A percentile compares a stretch with the other conserved stretches of the same genome.
Conservation (phyloP, 768 basidiomycete species). For the Russula dissimulans region DNA sequence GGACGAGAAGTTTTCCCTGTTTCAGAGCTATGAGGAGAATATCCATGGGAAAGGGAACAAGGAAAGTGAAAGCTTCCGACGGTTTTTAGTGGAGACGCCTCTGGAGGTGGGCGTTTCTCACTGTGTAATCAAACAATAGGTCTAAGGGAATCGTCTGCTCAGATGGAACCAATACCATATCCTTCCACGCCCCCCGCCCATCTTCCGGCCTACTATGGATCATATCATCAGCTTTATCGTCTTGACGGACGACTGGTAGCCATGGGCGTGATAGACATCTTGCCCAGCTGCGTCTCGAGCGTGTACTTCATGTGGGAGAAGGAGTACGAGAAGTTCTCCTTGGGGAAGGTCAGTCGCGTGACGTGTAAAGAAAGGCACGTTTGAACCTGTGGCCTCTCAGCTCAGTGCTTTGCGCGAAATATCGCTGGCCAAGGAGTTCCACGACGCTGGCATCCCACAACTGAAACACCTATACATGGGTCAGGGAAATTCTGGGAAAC, state of each 20-base stretch:
- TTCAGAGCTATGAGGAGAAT: slow-evolving; percentile 61
- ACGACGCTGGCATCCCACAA: slow-evolving; percentile 50
- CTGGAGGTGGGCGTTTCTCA: slow-evolving; percentile 42
- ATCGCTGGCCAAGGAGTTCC: slow-evolving; percentile 65
- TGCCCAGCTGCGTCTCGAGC: slow-evolving; percentile 76
- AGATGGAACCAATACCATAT: slow-evolving; percentile 60
- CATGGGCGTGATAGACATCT: slow-evolving; percentile 81
- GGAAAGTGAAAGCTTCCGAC: slow-evolving; percentile 43
- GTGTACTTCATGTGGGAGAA: slow-evolving; percentile 89
- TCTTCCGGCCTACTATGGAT: slow-evolving; percentile 77
- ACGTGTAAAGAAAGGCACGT: neutral
- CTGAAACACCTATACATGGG: slow-evolving; percentile 85
- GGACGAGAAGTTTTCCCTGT: slow-evolving; percentile 74
- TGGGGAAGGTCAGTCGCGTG: slow-evolving; percentile 59
- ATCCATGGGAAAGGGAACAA: slow-evolving; percentile 66
- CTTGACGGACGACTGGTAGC: slow-evolving; percentile 78
- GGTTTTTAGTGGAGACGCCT: slow-evolving; percentile 76
- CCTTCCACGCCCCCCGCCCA: slow-evolving; percentile 36
- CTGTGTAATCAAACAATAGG: neutral
- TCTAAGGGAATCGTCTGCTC: neutral
- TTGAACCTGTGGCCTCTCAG: slow-evolving; percentile 29
- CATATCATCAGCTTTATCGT: slow-evolving; percentile 84
- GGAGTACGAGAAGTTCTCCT: slow-evolving; percentile 54
- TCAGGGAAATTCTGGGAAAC: slow-evolving; percentile 26
- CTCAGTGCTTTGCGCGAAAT: slow-evolving; percentile 80